Conservation (phyloP, 495 filamentous ascomycete species). For the Penicillium paxilli region DNA sequence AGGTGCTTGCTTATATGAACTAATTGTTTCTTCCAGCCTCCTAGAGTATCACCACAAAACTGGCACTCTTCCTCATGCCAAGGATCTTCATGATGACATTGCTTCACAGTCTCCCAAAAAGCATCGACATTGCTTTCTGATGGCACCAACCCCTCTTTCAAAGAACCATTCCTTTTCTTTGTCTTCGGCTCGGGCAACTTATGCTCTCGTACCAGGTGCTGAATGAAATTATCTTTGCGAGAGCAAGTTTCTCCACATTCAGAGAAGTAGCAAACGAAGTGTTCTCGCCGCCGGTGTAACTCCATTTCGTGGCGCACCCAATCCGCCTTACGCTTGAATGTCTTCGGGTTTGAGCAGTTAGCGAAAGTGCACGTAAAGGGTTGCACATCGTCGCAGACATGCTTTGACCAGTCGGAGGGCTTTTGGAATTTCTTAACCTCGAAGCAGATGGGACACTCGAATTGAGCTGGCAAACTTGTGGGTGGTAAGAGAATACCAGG, state of each 20-base stretch:
- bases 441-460: too few species aligned
- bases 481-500: too few species aligned
- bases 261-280: neutral
- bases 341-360: neutral
- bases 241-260: neutral
- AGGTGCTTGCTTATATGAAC: neutral
- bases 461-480: too few species aligned
- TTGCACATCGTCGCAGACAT: too few species aligned
- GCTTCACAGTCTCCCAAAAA: neutral
- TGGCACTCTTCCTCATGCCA: neutral
- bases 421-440: too few species aligned
- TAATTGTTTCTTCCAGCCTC: neutral
- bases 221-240: neutral
- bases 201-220: neutral
- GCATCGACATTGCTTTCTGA: neutral
- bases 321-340: neutral
- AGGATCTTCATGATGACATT: neutral
- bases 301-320: neutral
- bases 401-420: too few species aligned
- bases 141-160: too few species aligned
- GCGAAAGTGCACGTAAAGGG: constrained; percentile 2
- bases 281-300: neutral
- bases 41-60: neutral
- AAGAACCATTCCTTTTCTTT: too few species aligned
- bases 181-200: neutral